Conservation (phyloP, 2,329 filamentous ascomycete species). For the Penicillium sp. region DNA sequence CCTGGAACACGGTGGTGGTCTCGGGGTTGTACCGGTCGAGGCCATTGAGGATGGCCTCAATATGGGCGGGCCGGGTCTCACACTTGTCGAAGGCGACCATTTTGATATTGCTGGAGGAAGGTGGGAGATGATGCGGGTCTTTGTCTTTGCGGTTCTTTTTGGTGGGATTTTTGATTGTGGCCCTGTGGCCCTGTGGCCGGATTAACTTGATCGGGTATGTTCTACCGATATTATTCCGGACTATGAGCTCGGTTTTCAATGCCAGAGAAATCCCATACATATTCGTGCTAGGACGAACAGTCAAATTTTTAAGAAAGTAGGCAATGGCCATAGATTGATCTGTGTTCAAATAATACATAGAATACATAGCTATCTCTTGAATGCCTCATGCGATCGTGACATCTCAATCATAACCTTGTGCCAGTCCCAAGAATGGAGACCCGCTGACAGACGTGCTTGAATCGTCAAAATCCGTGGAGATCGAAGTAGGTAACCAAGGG, state of each 20-base stretch:
- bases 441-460: background rate
- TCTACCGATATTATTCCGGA: conserved; percentile 15
- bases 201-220: conserved; percentile 16
- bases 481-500: conserved; percentile 10
- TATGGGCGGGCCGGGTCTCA: conserved; percentile 86
- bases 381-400: conserved; percentile 18
- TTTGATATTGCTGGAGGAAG: conserved; percentile 19
- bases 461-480: background rate
- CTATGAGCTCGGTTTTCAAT: conserved; percentile 4
- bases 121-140: conserved; percentile 25
- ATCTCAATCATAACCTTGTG: conserved; percentile 10
- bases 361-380: conserved; percentile 24
- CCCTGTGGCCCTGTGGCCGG: conserved; percentile 15
- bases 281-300: background rate
- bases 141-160: conserved; percentile 25
- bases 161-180: conserved; percentile 33
- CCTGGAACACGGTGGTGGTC: conserved; percentile 88
- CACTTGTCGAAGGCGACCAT: conserved; percentile 72
- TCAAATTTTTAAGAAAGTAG: background rate
- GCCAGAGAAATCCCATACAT: background rate
- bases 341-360: conserved; percentile 27
- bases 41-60: conserved; percentile 90
- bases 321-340: conserved; percentile 5
- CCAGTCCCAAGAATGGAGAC: background rate
- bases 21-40: conserved; percentile 99